phyloP scores from a whole-genome alignment of 78 protist species.

The Blattamonas nauphoetae region DNA sequence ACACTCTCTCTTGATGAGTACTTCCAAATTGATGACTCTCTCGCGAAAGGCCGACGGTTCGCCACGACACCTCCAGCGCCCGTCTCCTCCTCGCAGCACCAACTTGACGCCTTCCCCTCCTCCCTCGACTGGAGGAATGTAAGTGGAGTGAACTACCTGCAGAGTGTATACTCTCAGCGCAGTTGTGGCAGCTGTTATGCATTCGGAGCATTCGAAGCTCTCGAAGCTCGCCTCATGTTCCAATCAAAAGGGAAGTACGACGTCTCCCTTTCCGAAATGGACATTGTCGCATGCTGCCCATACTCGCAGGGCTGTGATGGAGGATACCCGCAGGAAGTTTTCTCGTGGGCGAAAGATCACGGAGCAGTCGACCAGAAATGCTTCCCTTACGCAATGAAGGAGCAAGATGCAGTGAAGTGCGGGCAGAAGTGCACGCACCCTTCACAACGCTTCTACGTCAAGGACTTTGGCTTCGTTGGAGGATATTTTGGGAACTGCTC shows the following conservation, averaged over 20 bases:
- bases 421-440: not conserved
- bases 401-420: not conserved
- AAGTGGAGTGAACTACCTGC: not conserved
- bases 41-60: no score
- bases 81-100: no score
- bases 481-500: conserved; percentile 14
- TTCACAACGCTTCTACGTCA: no score
- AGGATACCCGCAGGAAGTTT: not conserved
- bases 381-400: not conserved
- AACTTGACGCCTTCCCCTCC: not conserved
- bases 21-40: no score
- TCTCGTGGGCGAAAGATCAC: not conserved
- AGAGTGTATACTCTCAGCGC: not conserved
- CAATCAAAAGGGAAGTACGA: not conserved
- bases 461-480: not conserved
- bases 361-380: no score
- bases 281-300: not conserved
- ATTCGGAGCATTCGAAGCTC: not conserved
- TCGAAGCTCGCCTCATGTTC: not conserved
- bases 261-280: not conserved
- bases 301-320: not conserved
- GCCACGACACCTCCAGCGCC: no score
- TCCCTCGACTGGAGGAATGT: not conserved
- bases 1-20: no score
- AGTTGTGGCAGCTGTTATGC: not conserved